A percentile compares a stretch with the other conserved stretches of the same genome.
phyloP scores from a whole-genome alignment of 225 moss, liverwort and hornwort genomes.

The Rhytidiadelphus loreus region DNA sequence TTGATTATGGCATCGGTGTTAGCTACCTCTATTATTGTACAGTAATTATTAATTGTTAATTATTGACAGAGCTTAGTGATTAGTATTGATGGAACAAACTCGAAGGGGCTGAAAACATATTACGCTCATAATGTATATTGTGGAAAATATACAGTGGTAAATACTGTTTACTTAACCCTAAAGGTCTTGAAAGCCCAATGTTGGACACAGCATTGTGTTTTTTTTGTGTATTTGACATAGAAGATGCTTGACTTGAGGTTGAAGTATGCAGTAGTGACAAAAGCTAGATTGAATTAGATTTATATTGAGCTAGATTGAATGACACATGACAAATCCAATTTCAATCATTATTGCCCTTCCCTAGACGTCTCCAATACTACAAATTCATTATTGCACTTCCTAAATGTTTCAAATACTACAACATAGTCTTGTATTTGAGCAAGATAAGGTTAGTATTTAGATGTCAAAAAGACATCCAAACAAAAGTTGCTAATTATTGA shows the following conservation, averaged over 20 bases:
- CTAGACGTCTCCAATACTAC: neutral
- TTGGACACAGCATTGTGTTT: neutral
- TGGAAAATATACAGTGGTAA: neutral
- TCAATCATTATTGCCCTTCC: neutral
- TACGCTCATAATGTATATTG: neutral
- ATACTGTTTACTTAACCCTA: neutral
- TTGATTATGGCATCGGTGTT: neutral
- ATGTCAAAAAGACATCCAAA: neutral
- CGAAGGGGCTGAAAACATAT: neutral
- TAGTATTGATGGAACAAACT: neutral
- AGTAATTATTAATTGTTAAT: neutral
- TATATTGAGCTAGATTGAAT: rapidly evolving
- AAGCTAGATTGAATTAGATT: neutral
- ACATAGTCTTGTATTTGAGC: neutral
- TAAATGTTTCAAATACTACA: neutral
- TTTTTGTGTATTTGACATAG: no score
- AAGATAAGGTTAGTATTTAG: no score
- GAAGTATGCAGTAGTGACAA: neutral
- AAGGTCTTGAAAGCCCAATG: neutral
- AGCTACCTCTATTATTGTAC: neutral
- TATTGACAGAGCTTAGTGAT: neutral
- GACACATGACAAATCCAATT: neutral
- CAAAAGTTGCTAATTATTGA: neutral
- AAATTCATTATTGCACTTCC: neutral
- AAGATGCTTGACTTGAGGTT: neutral